Evolutionary conservation across 306 rosid species (phyloP), one percentile per base, ranked within the genome.

Genomic region (Macrotyloma uniflorum): DNA sequence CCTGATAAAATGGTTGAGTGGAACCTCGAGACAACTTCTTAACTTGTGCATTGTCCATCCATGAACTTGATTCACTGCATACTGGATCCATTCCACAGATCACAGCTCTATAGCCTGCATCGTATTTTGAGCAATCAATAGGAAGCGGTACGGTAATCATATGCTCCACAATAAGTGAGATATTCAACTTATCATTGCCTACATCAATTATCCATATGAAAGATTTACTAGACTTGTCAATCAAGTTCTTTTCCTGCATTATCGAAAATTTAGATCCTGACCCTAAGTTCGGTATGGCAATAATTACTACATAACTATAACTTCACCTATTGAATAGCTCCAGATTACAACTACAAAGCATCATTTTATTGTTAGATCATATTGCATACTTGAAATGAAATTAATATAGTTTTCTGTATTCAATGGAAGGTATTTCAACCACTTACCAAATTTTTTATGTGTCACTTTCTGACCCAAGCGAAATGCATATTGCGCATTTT

Each of bases 81-180:
- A 94, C 85, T 24, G 93, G 97, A 90, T 94, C 98, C 98, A 92
- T 90, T 86, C 98, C 98, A 90, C 97, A 86, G 78, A 94, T 79
- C 65, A 94, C 87, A 23, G 93, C 97, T 70, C 79, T 83, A 88
- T 92, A 92, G 78, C 93, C 98, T 94, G 93, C 80, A 67, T 49
- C 0, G 68, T 53, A 70, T 70, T 71, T 79, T 58, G 10, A 47
- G 67, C 57, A 79, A 71, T 75, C n/a, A 79, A 77, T 40, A 42
- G n/a, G 54, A 61, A 35, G 65, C 13, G 32, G 35, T 15, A 54
- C 61, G 49, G 61, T 35, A 72, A 72, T 8, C 33, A 59, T 68
- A 45, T 42, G 35, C 33, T 64, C 77, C 57, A 47, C 55, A 16
- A 28, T 64, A 63, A 59, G n/a, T 22, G 49, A 71, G 74, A 9